Evolutionary conservation across 1,284 basidiomycete species (phyloP), one percentile per base, ranked within the genome.

Genomic region (Melampsora americana): DNA sequence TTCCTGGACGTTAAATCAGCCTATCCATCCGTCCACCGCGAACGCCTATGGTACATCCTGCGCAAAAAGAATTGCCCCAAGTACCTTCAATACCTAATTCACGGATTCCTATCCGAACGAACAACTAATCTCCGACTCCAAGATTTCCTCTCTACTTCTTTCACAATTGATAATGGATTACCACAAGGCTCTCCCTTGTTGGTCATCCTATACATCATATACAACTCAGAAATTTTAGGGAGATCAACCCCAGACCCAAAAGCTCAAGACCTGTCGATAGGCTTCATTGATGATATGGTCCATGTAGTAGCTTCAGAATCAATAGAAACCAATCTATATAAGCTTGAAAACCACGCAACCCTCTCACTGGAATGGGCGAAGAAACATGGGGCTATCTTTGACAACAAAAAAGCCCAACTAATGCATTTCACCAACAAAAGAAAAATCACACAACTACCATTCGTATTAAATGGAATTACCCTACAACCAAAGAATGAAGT

Each of bases 1-100:
- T 68, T 68, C n/a, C 28, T 68, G 4, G 66, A 68, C 28, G 66
- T 68, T 3, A 68, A 68, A 26, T 46, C 66, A 11, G 66, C 66
- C 26, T 68, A 68, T 23, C 66, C 66, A 5, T 46, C 66, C 18
- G 39, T 68, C 4, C 44, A 68, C 66, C 9, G 7, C 7, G 6
- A 48, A n/a, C 9, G 66, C 16, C n/a, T 68, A 44, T 26, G 20
- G 11, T 11, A 20, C 11, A 20, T 48, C 11, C 50, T 14, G 14
- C 44, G 6, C 42, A 26, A 66, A 44, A n/a, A 42, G 12, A 6
- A 39, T 20, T 66, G 64, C 30, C 64, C 64, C 5, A 30, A 9
- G 4, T 66, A 66, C n/a, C n/a, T 66, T 14, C 14, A 14, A 6
- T 4, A 5, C 5, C 20, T 66, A 7, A 44, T 66, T 35, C 14